Base-by-base conservation (phyloP, 257 asterid species). In the Solanum sejunctum region DNA sequence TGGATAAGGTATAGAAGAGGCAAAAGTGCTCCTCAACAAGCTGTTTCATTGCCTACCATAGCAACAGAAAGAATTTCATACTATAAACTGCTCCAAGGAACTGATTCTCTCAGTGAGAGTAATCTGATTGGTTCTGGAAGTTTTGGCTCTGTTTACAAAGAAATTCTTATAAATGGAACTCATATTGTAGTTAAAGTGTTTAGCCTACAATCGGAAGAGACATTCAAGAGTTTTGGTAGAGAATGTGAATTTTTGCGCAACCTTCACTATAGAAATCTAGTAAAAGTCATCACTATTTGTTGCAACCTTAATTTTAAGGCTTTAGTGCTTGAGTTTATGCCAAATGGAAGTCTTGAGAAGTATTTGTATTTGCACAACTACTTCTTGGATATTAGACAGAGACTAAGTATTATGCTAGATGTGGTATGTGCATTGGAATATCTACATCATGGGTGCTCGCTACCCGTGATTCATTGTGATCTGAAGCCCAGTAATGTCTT, bases 101-200 rank as follows among this genome's bases (percentile, higher is more conserved):
- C 5, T 55, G 60, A 55, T 17, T 0, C 60, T 0, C 21, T 55
- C 3, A 2, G 10, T 0, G 60, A 55, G 0, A 55, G 60, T 55
- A 55, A 55, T 55, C 60, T 55, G 60, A 55, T 55, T 7, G 60
- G 21, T 7, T 55, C 21, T 16, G 60, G 21, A 6, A 17, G 60
- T 55, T 55, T 55, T 55, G n/a, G 60, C 4, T 55, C 21, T 2
- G 60, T 55, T 0, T 55, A 16, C 60, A 16, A 17, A 55, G 21
- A 21, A 0, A 4, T 55, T 55, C 60, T 55, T 4, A 55, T 21
- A 0, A 1, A 21, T 55, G 60, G 21, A 0, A 17, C 21, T 0
- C 10, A 9, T n/a, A 17, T 55, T 55, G n/a, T 21, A 17, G n/a
- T 55, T 55, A 32, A 32, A 32, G 36, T 32, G 3, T 32, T 32